Evolutionary conservation across 306 rosid genomes (phyloP), one percentile per base, ranked within the genome.

Genomic region (Medicago arabica): DNA sequence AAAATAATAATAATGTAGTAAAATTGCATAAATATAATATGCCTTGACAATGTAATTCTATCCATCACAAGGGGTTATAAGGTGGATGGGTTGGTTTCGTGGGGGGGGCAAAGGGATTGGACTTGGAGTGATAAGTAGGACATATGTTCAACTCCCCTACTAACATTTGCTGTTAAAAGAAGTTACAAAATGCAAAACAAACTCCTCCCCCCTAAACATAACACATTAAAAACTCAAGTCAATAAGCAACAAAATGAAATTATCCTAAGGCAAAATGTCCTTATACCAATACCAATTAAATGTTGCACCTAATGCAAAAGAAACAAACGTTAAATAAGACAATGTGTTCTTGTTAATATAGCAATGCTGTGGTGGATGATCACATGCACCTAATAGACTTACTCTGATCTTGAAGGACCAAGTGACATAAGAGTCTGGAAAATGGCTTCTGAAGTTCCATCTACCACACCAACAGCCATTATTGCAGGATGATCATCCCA

Each of bases 401-500:
- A 95, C 99, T 95, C 96, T 63, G 99, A 89, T 95, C 99, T 95
- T 59, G 99, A 89, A 41, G 93, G 86, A 53, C 97, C 99, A 80
- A 95, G 92, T 10, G 96, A 90, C 91, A 95, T 84, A 75, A 95
- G 92, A 71, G 99, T 89, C 77, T 72, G 91, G 82, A 95, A 95
- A 85, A 95, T 89, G 65, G 91, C 97, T 84, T 92, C 99, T 8
- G 99, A 92, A 83, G 97, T 86, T 79, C 92, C 99, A 85, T 87
- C 92, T 76, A 95, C 87, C 57, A 88, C 86, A 66, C 99, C 97
- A 64, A 95, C 93, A 41, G 97, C 99, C 99, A 95, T 95, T 81
- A 95, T 88, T 38, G 99, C 99, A 19, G 97, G 99, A 82, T 95
- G 99, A 82, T 95, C 97, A 83, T 90, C 96, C 97, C 99, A 88